These are phyloP conservation scores for Tetradesmus lagerheimii DNA, from an alignment of 139 green algal species.

Conservation along the genomic window DNA sequence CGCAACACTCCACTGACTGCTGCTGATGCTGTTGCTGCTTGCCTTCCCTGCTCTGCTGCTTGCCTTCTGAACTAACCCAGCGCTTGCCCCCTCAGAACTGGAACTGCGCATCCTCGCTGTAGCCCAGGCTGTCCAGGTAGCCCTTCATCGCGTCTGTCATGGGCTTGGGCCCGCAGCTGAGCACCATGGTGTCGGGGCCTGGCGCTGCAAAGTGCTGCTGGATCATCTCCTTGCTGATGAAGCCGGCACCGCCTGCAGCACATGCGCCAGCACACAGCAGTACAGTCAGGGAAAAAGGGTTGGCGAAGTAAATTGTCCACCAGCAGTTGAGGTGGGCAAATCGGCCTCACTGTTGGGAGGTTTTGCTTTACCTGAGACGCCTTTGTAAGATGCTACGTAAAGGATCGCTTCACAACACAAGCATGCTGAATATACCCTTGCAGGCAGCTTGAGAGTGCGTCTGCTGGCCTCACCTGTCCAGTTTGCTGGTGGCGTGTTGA, in stretches of 20 bases:
- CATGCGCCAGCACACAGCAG: constrained; percentile 51
- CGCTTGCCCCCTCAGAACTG: constrained; percentile 86
- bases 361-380: too few relatives aligned
- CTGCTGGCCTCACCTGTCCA: constrained; percentile 15
- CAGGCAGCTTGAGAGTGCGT: neutral
- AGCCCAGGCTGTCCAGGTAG: constrained; percentile 82
- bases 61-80: too few relatives aligned
- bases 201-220: constrained; percentile 70
- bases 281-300: too few relatives aligned
- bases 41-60: too few relatives aligned
- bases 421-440: neutral
- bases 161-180: constrained; percentile 88
- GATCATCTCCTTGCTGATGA: constrained; percentile 87
- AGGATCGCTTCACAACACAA: neutral
- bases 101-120: constrained; percentile 85
- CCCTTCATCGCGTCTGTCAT: constrained; percentile 94
- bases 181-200: constrained; percentile 63
- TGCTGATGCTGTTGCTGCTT: neutral
- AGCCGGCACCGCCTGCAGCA: constrained; percentile 79
- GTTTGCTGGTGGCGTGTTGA: constrained; percentile 50
- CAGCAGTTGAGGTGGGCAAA: too few relatives aligned
- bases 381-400: too few relatives aligned
- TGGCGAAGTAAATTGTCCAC: too few relatives aligned
- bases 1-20: neutral
- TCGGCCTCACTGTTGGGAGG: too few relatives aligned